Base-by-base conservation (phyloP, 2,329 filamentous ascomycete genomes). In the Rachicladosporium sp. region DNA sequence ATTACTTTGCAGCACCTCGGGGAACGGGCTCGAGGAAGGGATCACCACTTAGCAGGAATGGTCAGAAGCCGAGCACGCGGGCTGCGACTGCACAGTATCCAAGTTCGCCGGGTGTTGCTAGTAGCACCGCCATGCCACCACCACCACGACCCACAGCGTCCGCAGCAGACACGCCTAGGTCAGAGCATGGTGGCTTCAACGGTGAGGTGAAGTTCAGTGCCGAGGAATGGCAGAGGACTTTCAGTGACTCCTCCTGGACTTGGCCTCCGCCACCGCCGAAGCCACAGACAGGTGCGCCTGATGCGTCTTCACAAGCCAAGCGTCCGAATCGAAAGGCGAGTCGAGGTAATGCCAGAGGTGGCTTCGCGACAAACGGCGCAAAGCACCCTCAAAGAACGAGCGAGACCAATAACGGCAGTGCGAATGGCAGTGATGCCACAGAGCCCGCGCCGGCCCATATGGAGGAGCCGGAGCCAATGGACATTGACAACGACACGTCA, bases 181-280 rank as follows among this genome's bases (percentile, higher is more conserved):
- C 40, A n/a, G 48, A 47, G 32, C 19, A 19, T 7, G 23, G 15
- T 4, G 39, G 29, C 15, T 31, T 30, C 30, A 38, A 13, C 11
- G 32, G 40, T 15, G 37, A 44, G 6, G 52, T 54, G 8, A 64
- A 60, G 27, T 68, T 68, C 45, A 60, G 56, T 23, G 53, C 55
- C 34, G 58, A 67, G 36, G 50, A 58, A 29, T 69, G 66, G 66
- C 50, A 54, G 23, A 56, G 63, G 36, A 62, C 57, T 1, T 66
- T 68, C 47, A 62, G 63, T 36, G 64, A 67, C 33, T 47, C 63
- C 1, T 60, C 53, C 4, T 69, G 61, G 59, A 58, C 48, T 4
- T 52, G 49, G 41, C 43, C 53, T 5, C 46, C 50, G 7, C 53
- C 51, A 32, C 43, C 49, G n/a, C 29, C 43, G 1, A 36, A 43